Evolutionary conservation across 116 monocot species (phyloP), one percentile per base, ranked within the genome.

Genomic region (Phalaenopsis hybrid): DNA sequence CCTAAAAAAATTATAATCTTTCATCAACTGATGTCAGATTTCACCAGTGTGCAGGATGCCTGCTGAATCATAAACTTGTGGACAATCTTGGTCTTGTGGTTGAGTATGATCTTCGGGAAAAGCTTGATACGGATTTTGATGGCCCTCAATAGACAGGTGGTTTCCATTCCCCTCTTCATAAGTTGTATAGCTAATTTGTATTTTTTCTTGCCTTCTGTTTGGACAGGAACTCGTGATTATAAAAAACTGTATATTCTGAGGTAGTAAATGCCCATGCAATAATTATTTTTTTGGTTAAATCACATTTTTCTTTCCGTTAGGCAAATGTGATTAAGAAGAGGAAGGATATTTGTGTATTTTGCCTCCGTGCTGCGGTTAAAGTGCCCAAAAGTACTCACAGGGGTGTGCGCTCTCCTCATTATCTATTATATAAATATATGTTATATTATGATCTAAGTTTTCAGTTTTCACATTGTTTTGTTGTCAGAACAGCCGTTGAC

Each of bases 61-160:
- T 79, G 57, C 83, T 88, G 77, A 83, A 94, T 85, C 96, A 96
- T 86, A 94, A 96, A 73, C 86, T 94, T 57, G 83, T 96, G 1
- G 96, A 96, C 87, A 96, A 94, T 83, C 96, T 96, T 79, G 92
- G 92, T 44, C 92, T 96, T 79, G 86, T 96, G 20, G 92, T 90
- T 45, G 92, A 96, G 87, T 96, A 96, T 86, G 96, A 96, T 81
- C 81, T 94, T 16, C 59, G 89, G 15, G 87, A 92, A 78, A 88
- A 94, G 16, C 43, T 69, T 23, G 78, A 83, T 74, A 44, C 65
- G 23, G 63, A 79, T 43, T 49, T 59, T 43, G 75, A 78, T 79
- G 79, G 63, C 63, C 45, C 33, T 37, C 21, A 78, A 44, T 78
- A 59, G 48, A 44, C 23, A 77, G 44, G 75, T 75, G 75, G 21